Evolutionary conservation across 2,329 filamentous ascomycete species (phyloP).

Genomic region (Penicillium sp.): DNA sequence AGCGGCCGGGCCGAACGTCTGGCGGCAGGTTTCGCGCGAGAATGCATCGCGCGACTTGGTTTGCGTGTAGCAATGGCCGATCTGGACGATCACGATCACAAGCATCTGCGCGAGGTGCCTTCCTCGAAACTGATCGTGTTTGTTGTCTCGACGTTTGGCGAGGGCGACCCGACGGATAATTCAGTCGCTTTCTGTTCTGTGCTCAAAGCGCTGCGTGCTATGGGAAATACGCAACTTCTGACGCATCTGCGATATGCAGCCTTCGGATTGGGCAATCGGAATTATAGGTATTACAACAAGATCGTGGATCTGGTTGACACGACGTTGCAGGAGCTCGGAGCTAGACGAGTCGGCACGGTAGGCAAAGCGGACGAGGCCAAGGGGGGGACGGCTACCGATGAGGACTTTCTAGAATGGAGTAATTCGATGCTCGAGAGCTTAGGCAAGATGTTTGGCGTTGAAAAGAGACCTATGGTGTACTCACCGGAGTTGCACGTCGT

Average conservation of each 20-base stretch:
- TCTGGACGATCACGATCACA: neutral
- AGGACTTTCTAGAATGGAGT: neutral
- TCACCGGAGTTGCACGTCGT: neutral
- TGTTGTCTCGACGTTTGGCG: slow-evolving; percentile 6
- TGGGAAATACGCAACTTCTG: neutral
- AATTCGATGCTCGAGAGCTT: neutral
- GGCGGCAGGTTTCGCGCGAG: neutral
- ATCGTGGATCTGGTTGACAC: slow-evolving; percentile 2
- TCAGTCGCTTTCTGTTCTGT: neutral
- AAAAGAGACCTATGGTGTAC: neutral
- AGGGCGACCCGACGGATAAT: slow-evolving; percentile 8
- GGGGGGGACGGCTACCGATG: neutral
- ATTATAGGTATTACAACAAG: slow-evolving; percentile 1
- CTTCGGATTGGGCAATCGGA: slow-evolving; percentile 1
- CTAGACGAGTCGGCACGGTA: neutral
- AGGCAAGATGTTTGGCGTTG: neutral
- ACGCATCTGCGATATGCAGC: neutral
- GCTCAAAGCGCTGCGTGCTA: neutral
- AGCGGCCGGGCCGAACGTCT: slow-evolving; percentile 3
- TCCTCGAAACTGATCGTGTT: neutral
- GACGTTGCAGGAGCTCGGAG: neutral
- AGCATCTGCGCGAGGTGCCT: neutral
- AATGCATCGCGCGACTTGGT: neutral
- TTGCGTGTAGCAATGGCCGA: neutral
- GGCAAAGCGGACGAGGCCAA: neutral